These are phyloP conservation scores for Houttuynia cordata DNA, from an alignment of 164 flowering plant species.

Conservation along the genomic window DNA sequence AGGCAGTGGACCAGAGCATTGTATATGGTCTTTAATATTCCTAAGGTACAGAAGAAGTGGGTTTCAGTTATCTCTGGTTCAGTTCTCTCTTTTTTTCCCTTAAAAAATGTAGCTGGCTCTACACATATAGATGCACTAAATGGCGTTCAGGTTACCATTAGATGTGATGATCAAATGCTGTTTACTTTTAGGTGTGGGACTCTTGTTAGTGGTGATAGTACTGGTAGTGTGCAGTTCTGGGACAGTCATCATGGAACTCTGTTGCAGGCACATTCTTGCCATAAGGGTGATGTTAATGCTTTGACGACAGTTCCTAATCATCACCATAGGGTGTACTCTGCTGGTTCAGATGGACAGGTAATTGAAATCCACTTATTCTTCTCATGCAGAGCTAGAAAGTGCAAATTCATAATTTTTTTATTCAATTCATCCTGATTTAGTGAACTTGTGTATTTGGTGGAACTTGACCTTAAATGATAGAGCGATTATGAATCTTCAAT, in stretches of 20 bases:
- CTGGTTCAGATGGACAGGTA: constrained; percentile 99
- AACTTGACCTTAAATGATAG: too few relatives aligned
- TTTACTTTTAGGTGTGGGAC: constrained; percentile 64
- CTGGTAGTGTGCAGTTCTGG: constrained; percentile 91
- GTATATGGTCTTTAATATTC: constrained; percentile 82
- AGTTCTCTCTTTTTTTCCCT: not conserved
- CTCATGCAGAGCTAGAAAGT: too few relatives aligned
- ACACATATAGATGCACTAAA: not conserved
- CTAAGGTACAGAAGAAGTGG: constrained; percentile 38
- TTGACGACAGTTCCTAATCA: constrained; percentile 74
- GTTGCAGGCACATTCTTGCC: constrained; percentile 64
- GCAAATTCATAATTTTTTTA: too few relatives aligned
- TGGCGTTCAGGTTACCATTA: not conserved
- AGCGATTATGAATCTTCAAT: too few relatives aligned
- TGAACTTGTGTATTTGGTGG: too few relatives aligned
- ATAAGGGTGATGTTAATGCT: constrained; percentile 89
- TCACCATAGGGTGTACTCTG: constrained; percentile 66
- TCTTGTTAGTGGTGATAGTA: constrained; percentile 91
- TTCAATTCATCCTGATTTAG: too few relatives aligned
- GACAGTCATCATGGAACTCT: constrained; percentile 74
- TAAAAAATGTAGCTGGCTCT: not conserved
- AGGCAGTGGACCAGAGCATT: constrained; percentile 57
- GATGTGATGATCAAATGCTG: not conserved
- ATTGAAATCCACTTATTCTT: too few relatives aligned
- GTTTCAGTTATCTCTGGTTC: not conserved